Evolutionary conservation across 1,284 basidiomycete genomes (phyloP), one percentile per base, ranked within the genome.

Genomic region (Leccinum proximum): DNA sequence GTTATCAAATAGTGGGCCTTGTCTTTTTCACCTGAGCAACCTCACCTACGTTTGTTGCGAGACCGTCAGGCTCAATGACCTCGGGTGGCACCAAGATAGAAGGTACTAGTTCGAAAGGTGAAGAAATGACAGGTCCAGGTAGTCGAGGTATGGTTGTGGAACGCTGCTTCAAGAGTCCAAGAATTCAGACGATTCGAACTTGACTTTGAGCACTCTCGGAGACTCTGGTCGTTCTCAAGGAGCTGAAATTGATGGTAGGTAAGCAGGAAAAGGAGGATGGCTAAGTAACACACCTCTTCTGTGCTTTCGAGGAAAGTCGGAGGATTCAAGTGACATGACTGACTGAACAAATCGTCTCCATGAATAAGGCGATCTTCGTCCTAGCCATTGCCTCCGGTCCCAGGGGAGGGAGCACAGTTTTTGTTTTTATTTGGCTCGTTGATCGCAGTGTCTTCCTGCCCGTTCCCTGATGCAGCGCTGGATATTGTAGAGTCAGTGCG

Each of bases 31-130:
- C 82, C 69, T 82, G 84, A 3, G 84, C 30, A 33, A 33, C 30
- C 30, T 33, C 30, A 33, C 30, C 30, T 33, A 82, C 80, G 64
- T 86, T 88, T 13, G 79, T 83, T 1, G 86, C 84, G 58, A 91
- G 79, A 6, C 86, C 85, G 61, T 91, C 91, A 8, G 91, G 80
- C 68, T 94, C 92, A 18, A 93, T 88, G 61, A 89, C 86, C 76
- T 96, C 95, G 5, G 94, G 94, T 4, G 95, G 93, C 5, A 97
- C 93, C 37, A 94, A 82, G 56, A 96, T 87, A 18, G 87, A 82
- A 4, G 92, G 91, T 33, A 33, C 30, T 3, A 97, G 79, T 42
- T 87, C 84, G 69, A 91, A 94, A 2, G 86, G 84, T 3, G 81
- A 71, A 26, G 82, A 78, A 8, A 72, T 70, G 4, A 78, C 16